Base-by-base conservation (phyloP, 371 early-diverging fungal genomes). In the Mucor indicus region DNA sequence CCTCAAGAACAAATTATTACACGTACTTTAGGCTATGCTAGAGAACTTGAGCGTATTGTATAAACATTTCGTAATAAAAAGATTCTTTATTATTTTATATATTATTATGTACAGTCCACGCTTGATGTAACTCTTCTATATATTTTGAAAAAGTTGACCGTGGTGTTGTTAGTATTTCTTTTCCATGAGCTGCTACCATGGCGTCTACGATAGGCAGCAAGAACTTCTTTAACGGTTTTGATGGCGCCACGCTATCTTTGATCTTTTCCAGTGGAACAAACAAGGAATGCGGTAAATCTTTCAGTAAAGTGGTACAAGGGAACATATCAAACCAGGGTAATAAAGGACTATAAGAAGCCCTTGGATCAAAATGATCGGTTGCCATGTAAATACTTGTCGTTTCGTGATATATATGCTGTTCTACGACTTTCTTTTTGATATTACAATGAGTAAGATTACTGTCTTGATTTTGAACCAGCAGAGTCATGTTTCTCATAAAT, bases 21-120 rank as follows among this genome's bases (percentile, higher is more conserved):
- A 44, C 86, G 93, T 66, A 80, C 87, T 15, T 72, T 96, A 62
- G 62, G 77, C 16, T 98, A 96, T 69, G 97, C 98, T 22, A 75
- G 83, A 53, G 98, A 98, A 75, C 79, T 98, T 55, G 98, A 98
- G 69, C 87, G 93, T 51, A 98, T 98, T 77, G 96, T 96, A 38
- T 96, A 86, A 77, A 62, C 29, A 25, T 20, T 16, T 20, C n/a
- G n/a, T 20, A 30, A 29, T 29, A 12, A 6, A 29, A 44, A 21
- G 20, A 53, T 33, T 45, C 15, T 42, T 36, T 35, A 19, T 21
- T 40, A 15, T 50, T 25, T 22, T 41, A 17, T 30, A 31, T 9
- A 11, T 13, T 11, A 1, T 23, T 15, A 11, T 43, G 30, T 15
- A 52, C 25, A 7, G 52, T 23, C 71, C 71, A 72, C 9, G 55